Base-by-base conservation (phyloP, 1,284 basidiomycete species). In the Leccinum proximum region DNA sequence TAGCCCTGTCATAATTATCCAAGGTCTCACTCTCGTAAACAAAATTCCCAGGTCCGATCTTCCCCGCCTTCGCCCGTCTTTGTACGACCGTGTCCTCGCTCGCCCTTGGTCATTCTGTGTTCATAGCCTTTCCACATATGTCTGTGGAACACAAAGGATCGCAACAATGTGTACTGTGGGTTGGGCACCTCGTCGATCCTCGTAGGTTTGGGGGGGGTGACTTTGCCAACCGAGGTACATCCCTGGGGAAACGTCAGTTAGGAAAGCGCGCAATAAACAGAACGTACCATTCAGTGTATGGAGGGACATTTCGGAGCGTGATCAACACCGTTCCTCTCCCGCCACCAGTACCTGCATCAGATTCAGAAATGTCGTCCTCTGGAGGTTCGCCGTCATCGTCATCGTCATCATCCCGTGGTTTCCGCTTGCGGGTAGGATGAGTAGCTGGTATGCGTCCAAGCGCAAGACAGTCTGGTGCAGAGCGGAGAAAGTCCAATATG, bases 21-120 rank as follows among this genome's bases (percentile, higher is more conserved):
- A n/a, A 57, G 42, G 62, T 38, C 54, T 69, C 59, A 71, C 57
- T 77, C 76, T 67, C 73, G 75, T 57, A 90, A 70, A 76, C 80
- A 90, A 71, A 92, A 91, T 70, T 92, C 88, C 91, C 91, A 92
- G 66, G 87, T 91, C 58, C 91, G 78, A 70, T 92, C 90, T 70
- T 91, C 88, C 35, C 90, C 91, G 11, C 88, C 87, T 70, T 85
- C 80, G 0, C 89, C 89, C 0, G 87, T 87, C 68, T 77, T 90
- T 6, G 87, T 88, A 18, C 79, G 79, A 2, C 89, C 88, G 67
- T 86, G 81, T 0, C 79, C 87, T 66, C 88, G 78, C 71, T 87
- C 88, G 13, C 96, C 96, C 69, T 96, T 91, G 1, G 96, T 98
- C 84, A 97, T 91, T 11, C 93, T 81, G 77, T 98, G 96, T 68